Evolutionary conservation across 1,139 yeast species (phyloP).

Genomic region (Sugiyamaella neomexicana): DNA sequence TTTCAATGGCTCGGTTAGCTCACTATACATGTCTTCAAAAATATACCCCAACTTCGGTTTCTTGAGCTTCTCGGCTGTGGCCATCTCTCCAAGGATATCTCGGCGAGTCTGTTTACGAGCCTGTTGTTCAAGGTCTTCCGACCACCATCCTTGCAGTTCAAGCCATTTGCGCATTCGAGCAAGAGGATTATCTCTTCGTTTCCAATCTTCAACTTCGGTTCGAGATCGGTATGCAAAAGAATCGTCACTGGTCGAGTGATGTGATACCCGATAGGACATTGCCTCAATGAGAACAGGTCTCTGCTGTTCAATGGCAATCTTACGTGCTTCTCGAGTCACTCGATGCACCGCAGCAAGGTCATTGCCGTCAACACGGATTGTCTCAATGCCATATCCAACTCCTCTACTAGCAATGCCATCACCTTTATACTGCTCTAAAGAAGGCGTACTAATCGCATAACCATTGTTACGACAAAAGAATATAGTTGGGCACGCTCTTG

Average conservation of each 20-base stretch:
- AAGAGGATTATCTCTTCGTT: conserved; percentile 41
- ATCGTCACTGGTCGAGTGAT: conserved; percentile 43
- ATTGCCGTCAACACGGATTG: conserved; percentile 43
- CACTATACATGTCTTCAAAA: conserved; percentile 35
- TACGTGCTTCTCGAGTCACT: conserved; percentile 38
- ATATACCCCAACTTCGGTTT: conserved; percentile 36
- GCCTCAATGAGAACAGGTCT: conserved; percentile 41
- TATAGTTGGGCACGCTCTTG: conserved; percentile 40
- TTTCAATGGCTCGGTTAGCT: conserved; percentile 32
- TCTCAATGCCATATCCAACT: conserved; percentile 41
- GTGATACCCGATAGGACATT: conserved; percentile 43
- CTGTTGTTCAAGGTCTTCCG: conserved; percentile 35
- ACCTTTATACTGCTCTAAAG: conserved; percentile 41
- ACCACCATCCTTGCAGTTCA: conserved; percentile 38
- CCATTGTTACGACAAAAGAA: conserved; percentile 43
- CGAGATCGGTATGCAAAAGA: conserved; percentile 42
- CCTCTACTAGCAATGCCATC: conserved; percentile 43
- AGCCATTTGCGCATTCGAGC: conserved; percentile 41
- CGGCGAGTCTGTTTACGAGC: conserved; percentile 33
- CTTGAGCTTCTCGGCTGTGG: conserved; percentile 38
- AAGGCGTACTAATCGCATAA: conserved; percentile 42
- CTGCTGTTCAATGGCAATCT: conserved; percentile 36
- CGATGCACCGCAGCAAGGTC: conserved; percentile 41
- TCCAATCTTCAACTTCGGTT: conserved; percentile 43
- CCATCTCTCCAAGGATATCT: conserved; percentile 34